Evolutionary conservation across 176 grass and related monocot species (phyloP), one percentile per base, ranked within the genome.

Genomic region (Triticum monococcum): DNA sequence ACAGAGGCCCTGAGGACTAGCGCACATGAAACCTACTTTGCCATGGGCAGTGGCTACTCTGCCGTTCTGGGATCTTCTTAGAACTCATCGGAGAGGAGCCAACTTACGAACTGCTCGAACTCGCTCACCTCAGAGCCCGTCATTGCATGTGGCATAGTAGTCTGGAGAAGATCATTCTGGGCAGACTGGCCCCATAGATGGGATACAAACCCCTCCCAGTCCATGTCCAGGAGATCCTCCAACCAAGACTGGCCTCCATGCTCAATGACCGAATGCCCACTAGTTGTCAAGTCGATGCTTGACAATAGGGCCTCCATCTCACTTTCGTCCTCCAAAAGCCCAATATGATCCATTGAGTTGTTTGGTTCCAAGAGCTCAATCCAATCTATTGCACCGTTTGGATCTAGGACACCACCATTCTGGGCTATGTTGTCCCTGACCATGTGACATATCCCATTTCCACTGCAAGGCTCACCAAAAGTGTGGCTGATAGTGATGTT

Each of bases 241-340:
- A 72, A 38, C 79, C 75, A 86, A 22, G 87, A 35, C 36, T 24
- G 84, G 11, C 20, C 78, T 22, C 60, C 56, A 0, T 40, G 26
- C 31, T 68, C 54, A 0, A 45, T 17, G 36, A 40, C 69, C 0
- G 30, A 31, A 3, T 79, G 28, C 14, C 31, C 38, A 10, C 57
- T 33, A 0, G 22, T 32, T 1, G 17, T 11, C 70, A 24, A 28
- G 37, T 40, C 33, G 1, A 13, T 22, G n/a, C 20, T n/a, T 57
- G 40, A 70, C 18, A 87, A 30, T 17, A 94, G 59, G 37, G 90
- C 90, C 77, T 91, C 92, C 50, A 93, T 87, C 66, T 93, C 89
- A 6, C 63, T 48, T 61, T 89, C 78, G 9, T 71, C 81, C 71
- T 85, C 72, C 83, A 59, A 62, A 37, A 87, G 43, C 23, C 88